A percentile compares a stretch with the other conserved stretches of the same genome.
Conservation (phyloP, 106 monocot genomes). For the Dendrobium catenatum region DNA sequence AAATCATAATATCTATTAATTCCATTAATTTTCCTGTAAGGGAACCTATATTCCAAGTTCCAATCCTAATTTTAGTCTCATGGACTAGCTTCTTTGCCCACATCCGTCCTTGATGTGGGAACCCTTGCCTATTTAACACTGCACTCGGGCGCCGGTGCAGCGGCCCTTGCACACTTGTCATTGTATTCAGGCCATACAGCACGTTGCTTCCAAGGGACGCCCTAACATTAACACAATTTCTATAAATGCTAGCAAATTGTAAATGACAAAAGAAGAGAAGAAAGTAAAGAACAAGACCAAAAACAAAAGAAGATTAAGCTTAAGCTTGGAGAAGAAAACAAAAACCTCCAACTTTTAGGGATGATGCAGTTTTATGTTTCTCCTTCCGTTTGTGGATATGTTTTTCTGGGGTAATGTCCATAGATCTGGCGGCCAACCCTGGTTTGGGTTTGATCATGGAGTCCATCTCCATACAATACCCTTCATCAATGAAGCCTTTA, state of each 20-base stretch:
- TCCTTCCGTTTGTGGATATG: slow-evolving; percentile 31
- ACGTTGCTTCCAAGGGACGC: too few relatives aligned
- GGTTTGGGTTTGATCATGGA: slow-evolving; percentile 3
- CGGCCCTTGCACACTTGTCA: too few relatives aligned
- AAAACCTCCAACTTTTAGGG: slow-evolving; percentile 57
- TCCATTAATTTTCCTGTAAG: too few relatives aligned
- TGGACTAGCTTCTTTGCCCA: too few relatives aligned
- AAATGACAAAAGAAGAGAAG: not conserved
- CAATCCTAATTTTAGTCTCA: too few relatives aligned
- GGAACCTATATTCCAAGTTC: too few relatives aligned
- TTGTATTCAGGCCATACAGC: too few relatives aligned
- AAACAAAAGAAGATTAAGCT: slow-evolving; percentile 8
- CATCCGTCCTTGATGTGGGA: too few relatives aligned
- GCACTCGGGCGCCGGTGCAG: too few relatives aligned
- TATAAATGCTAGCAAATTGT: not conserved
- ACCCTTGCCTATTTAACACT: too few relatives aligned
- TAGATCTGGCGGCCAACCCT: slow-evolving; percentile 21
- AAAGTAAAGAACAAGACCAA: not conserved
- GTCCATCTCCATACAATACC: not conserved
- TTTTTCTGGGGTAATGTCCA: slow-evolving; percentile 28
- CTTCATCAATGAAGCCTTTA: slow-evolving; percentile 20
- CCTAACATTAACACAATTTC: not conserved
- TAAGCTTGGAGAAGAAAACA: not conserved
- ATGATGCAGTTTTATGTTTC: slow-evolving; percentile 27
- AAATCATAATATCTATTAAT: too few relatives aligned